A percentile compares a stretch with the other conserved stretches of the same genome.
phyloP scores from a whole-genome alignment of 2,329 filamentous ascomycete species.

The Trichoderma semiorbis region DNA sequence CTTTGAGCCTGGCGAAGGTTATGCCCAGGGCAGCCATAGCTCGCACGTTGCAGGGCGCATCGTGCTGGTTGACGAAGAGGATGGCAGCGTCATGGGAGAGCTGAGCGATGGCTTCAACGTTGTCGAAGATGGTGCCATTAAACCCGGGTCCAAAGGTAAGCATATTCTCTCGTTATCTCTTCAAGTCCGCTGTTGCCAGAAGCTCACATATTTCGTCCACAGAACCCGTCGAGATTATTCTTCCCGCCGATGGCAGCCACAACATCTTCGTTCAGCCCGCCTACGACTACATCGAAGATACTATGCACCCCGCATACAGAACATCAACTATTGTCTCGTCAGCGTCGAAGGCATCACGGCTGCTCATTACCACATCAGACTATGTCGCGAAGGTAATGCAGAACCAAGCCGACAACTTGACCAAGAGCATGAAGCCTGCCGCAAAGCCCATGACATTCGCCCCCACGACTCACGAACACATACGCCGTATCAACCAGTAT shows the following conservation, averaged over 20 bases:
- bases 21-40: conserved; percentile 62
- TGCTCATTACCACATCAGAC: conserved; percentile 85
- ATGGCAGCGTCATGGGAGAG: conserved; percentile 93
- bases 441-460: conserved; percentile 83
- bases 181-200: background rate
- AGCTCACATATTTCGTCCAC: background rate
- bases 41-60: conserved; percentile 62
- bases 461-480: conserved; percentile 76
- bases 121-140: conserved; percentile 70
- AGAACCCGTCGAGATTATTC: conserved; percentile 76
- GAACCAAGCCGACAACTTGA: conserved; percentile 74
- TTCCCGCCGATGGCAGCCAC: conserved; percentile 63
- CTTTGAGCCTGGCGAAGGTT: conserved; percentile 76
- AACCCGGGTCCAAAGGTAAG: conserved; percentile 86
- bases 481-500: conserved; percentile 86
- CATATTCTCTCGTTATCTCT: background rate
- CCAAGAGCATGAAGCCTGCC: conserved; percentile 72
- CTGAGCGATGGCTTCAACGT: conserved; percentile 78
- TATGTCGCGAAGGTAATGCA: conserved; percentile 76
- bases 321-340: conserved; percentile 82
- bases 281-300: conserved; percentile 69
- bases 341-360: conserved; percentile 80
- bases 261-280: conserved; percentile 65
- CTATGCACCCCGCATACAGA: conserved; percentile 87
- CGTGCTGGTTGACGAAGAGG: conserved; percentile 90